A percentile compares a stretch with the other conserved stretches of the same genome.
phyloP scores from a whole-genome alignment of 2,329 filamentous ascomycete genomes.

The Emergomyces orientalis region DNA sequence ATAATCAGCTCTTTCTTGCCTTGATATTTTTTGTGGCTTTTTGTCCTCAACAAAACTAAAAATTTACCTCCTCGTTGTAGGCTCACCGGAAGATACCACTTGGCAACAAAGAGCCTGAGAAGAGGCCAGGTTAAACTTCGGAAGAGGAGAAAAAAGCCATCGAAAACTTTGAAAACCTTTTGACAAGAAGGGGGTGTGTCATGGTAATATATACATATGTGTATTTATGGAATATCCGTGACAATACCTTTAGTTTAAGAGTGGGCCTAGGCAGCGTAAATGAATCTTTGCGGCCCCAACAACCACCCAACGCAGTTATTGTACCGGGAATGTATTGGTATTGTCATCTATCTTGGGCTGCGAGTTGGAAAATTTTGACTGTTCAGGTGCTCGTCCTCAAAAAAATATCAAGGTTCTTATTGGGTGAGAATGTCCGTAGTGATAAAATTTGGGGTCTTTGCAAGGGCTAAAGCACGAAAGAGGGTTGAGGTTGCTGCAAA shows the following conservation, averaged over 20 bases:
- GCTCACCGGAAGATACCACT: neutral
- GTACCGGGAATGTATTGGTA: neutral
- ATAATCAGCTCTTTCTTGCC: no score
- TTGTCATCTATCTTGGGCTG: neutral
- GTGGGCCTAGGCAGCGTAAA: no score
- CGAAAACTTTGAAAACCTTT: no score
- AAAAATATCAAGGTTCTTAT: neutral
- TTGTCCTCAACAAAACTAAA: neutral
- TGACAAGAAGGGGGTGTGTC: neutral
- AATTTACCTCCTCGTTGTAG: no score
- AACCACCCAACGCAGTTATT: no score
- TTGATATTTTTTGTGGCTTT: neutral
- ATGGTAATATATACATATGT: neutral
- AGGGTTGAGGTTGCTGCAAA: constrained; percentile 1
- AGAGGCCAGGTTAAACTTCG: neutral
- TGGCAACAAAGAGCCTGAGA: neutral
- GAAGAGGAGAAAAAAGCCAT: neutral
- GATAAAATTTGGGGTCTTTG: neutral
- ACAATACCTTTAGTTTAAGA: neutral
- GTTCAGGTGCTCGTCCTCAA: neutral
- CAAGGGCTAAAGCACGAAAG: neutral
- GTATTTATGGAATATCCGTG: neutral
- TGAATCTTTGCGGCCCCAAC: no score
- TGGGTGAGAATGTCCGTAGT: neutral
- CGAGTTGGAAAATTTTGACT: neutral